Percentiles rank a stretch among this genome's conserved stretches.
Evolutionary conservation across 2,329 filamentous ascomycete species (phyloP).

Genomic region (Colletotrichum chrysophilum): DNA sequence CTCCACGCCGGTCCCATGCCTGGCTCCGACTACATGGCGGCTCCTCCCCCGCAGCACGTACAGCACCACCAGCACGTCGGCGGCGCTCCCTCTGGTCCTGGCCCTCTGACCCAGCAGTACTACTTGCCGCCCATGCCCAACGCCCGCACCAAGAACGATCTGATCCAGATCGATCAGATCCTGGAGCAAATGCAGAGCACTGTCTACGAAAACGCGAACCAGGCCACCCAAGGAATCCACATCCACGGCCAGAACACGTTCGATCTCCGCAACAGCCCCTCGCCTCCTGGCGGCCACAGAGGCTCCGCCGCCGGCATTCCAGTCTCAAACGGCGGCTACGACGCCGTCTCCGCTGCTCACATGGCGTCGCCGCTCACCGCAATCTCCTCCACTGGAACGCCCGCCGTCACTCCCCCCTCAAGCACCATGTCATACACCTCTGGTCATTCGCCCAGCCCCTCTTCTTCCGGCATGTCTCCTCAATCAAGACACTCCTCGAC

Average conservation of each 20-base stretch:
- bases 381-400: slow-evolving; percentile 70
- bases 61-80: slow-evolving; percentile 50
- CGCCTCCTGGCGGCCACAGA: slow-evolving; percentile 49
- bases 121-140: slow-evolving; percentile 87
- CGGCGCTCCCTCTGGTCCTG: slow-evolving; percentile 55
- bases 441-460: slow-evolving; percentile 75
- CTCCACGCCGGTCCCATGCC: slow-evolving; percentile 58
- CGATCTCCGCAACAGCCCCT: slow-evolving; percentile 63
- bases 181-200: slow-evolving; percentile 96
- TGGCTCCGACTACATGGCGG: slow-evolving; percentile 59
- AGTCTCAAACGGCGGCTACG: slow-evolving; percentile 39
- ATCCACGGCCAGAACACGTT: slow-evolving; percentile 73
- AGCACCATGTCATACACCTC: slow-evolving; percentile 80
- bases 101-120: slow-evolving; percentile 78
- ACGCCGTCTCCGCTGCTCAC: slow-evolving; percentile 56
- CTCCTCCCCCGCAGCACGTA: slow-evolving; percentile 30
- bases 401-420: slow-evolving; percentile 77
- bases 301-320: slow-evolving; percentile 36
- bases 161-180: slow-evolving; percentile 92
- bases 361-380: slow-evolving; percentile 66
- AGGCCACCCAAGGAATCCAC: slow-evolving; percentile 80
- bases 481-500: slow-evolving; percentile 66
- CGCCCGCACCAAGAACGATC: slow-evolving; percentile 89
- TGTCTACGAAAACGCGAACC: slow-evolving; percentile 90
- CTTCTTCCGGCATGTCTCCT: slow-evolving; percentile 73